Conservation (phyloP, 2,329 filamentous ascomycete genomes). For the Chaetothyriales sp. region DNA sequence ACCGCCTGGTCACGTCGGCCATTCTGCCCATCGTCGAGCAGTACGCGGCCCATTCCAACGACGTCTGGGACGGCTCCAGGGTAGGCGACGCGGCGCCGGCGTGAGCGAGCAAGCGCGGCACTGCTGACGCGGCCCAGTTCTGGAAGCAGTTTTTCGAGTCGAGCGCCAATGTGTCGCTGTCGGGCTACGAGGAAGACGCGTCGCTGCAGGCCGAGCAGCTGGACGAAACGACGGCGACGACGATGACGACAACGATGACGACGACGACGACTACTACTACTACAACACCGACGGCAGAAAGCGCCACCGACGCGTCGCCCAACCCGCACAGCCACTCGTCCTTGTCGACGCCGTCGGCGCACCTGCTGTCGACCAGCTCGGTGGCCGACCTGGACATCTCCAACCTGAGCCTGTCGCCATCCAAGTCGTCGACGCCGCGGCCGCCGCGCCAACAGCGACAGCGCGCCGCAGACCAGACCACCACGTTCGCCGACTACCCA, state of each 20-base stretch:
- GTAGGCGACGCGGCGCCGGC: conserved; percentile 32
- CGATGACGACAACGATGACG: conserved; percentile 24
- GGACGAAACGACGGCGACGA: conserved; percentile 38
- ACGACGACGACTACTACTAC: not conserved
- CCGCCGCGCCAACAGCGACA: conserved; percentile 22
- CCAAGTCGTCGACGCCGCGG: conserved; percentile 37
- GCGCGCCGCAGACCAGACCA: conserved; percentile 12
- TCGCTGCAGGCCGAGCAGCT: conserved; percentile 16
- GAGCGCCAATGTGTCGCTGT: conserved; percentile 90
- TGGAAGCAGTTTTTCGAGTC: conserved; percentile 99
- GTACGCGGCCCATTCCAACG: conserved; percentile 83
- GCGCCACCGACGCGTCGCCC: conserved; percentile 40
- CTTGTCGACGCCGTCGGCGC: conserved; percentile 29
- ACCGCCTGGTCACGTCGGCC: conserved; percentile 86
- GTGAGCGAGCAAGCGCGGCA: not conserved
- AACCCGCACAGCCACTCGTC: conserved; percentile 33
- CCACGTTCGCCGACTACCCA: conserved; percentile 49
- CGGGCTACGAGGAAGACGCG: conserved; percentile 75
- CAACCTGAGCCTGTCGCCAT: conserved; percentile 29
- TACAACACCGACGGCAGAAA: not conserved
- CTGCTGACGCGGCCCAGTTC: conserved; percentile 45
- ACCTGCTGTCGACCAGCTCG: conserved; percentile 19
- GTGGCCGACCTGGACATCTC: conserved; percentile 35
- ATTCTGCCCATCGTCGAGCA: conserved; percentile 90
- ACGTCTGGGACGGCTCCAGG: conserved; percentile 95